Evolutionary conservation across 108 stramenopile species (phyloP).

Genomic region (Cyclostephanos tholiformis): DNA sequence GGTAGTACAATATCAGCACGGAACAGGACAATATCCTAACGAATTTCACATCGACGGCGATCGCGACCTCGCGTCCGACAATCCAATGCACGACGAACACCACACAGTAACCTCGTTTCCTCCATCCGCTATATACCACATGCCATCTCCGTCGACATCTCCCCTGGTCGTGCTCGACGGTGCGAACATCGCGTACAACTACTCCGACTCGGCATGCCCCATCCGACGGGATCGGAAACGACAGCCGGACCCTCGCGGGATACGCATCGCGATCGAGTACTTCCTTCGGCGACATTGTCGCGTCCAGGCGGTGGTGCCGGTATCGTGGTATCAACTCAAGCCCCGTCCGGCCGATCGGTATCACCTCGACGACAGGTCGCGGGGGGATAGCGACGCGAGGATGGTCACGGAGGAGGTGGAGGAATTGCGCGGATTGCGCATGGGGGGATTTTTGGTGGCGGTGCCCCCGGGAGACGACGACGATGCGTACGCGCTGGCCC

Average conservation of each 20-base stretch:
- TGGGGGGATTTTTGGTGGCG: constrained; percentile 61
- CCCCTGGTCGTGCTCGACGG: constrained; percentile 85
- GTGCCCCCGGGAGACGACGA: constrained; percentile 85
- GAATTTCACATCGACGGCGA: background rate
- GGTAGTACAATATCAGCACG: constrained; percentile 7
- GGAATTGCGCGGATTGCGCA: constrained; percentile 55
- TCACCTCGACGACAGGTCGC: constrained; percentile 12
- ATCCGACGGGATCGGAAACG: constrained; percentile 14
- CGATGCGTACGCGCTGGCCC: constrained; percentile 78
- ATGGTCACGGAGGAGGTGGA: constrained; percentile 62
- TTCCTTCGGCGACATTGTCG: constrained; percentile 64
- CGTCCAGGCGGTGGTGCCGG: constrained; percentile 77
- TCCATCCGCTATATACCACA: constrained; percentile 10
- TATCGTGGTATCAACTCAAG: constrained; percentile 65
- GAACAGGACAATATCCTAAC: constrained; percentile 9
- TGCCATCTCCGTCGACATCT: constrained; percentile 45
- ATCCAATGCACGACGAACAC: background rate
- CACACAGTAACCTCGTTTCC: background rate
- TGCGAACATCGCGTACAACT: constrained; percentile 85
- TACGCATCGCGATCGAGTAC: constrained; percentile 64
- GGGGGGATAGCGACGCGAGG: constrained; percentile 46
- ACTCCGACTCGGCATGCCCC: constrained; percentile 58
- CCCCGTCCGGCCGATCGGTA: constrained; percentile 40
- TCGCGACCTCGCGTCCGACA: background rate
- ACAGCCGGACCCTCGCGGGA: constrained; percentile 67